Percentiles rank a stretch among this genome's conserved stretches.
Evolutionary conservation across 371 early-diverging fungal genomes (phyloP).

Genomic region (Lichtheimia corymbifera): DNA sequence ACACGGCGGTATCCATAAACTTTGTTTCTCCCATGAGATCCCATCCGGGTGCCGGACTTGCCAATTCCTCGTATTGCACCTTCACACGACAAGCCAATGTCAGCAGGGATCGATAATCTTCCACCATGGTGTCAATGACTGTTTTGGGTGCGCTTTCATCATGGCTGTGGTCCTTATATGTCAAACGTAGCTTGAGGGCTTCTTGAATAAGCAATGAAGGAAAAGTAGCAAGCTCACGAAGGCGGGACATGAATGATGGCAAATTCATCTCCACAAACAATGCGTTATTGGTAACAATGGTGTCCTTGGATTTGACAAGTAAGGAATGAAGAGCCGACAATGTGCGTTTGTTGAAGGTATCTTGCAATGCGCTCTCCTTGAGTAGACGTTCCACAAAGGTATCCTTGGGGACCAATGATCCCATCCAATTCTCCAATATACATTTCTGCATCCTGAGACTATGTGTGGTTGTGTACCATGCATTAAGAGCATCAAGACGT

Average conservation of each 20-base stretch:
- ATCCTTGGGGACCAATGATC: constrained; percentile 69
- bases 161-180: constrained; percentile 65
- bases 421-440: constrained; percentile 84
- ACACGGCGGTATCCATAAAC: constrained; percentile 61
- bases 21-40: constrained; percentile 53
- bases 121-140: constrained; percentile 79
- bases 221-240: constrained; percentile 74
- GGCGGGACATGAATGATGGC: constrained; percentile 61
- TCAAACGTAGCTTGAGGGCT: constrained; percentile 74
- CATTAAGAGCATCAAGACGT: constrained; percentile 72
- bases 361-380: constrained; percentile 78
- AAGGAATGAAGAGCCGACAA: constrained; percentile 58
- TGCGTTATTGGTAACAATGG: constrained; percentile 66
- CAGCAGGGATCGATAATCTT: constrained; percentile 75
- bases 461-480: constrained; percentile 81
- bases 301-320: constrained; percentile 60
- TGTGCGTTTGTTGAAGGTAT: constrained; percentile 78
- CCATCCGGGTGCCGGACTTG: constrained; percentile 71
- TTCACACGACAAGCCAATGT: constrained; percentile 73
- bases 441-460: constrained; percentile 70
- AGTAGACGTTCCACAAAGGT: constrained; percentile 85
- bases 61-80: constrained; percentile 65
- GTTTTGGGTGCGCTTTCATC: constrained; percentile 60
- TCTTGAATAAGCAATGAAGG: constrained; percentile 79
- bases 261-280: constrained; percentile 69